Conservation (phyloP, 225 moss, liverwort and hornwort genomes). For the Physcomitrium patens region DNA sequence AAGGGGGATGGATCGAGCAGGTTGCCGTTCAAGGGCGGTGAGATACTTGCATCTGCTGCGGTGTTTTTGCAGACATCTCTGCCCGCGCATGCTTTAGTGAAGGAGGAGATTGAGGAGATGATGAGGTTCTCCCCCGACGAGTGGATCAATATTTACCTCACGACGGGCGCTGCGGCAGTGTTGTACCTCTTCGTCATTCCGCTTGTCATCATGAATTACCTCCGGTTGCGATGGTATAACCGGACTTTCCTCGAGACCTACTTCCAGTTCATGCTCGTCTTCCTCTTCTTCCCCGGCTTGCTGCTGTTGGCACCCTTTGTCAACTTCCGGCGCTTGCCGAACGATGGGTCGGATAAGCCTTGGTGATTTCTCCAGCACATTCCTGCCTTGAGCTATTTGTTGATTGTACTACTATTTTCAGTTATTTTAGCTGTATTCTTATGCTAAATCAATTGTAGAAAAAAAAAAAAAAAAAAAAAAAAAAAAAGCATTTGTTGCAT, state of each 20-base stretch:
- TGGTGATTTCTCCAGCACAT: constrained; percentile 18
- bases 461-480: no score
- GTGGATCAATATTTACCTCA: constrained; percentile 44
- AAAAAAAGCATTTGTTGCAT: neutral
- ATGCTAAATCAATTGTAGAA: constrained; percentile 25
- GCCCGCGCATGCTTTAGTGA: constrained; percentile 31
- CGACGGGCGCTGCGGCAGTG: constrained; percentile 43
- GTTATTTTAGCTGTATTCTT: constrained; percentile 19
- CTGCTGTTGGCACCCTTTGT: constrained; percentile 55
- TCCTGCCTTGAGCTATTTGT: neutral
- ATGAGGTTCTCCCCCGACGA: constrained; percentile 49
- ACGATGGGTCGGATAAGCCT: constrained; percentile 47
- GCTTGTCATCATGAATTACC: constrained; percentile 67
- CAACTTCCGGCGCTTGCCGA: constrained; percentile 55
- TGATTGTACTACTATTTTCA: constrained; percentile 10
- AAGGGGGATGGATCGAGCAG: neutral
- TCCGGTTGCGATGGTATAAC: constrained; percentile 89
- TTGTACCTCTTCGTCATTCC: constrained; percentile 74
- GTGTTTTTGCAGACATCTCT: constrained; percentile 32
- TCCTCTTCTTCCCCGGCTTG: constrained; percentile 90
- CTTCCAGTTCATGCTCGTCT: constrained; percentile 93
- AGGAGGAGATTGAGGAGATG: constrained; percentile 41
- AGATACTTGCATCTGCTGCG: neutral
- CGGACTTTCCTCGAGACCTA: constrained; percentile 64
- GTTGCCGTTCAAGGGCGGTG: constrained; percentile 14